A percentile compares a stretch with the other conserved stretches of the same genome.
phyloP scores from a whole-genome alignment of 2,329 filamentous ascomycete species.

The Grosmannia clavigera region DNA sequence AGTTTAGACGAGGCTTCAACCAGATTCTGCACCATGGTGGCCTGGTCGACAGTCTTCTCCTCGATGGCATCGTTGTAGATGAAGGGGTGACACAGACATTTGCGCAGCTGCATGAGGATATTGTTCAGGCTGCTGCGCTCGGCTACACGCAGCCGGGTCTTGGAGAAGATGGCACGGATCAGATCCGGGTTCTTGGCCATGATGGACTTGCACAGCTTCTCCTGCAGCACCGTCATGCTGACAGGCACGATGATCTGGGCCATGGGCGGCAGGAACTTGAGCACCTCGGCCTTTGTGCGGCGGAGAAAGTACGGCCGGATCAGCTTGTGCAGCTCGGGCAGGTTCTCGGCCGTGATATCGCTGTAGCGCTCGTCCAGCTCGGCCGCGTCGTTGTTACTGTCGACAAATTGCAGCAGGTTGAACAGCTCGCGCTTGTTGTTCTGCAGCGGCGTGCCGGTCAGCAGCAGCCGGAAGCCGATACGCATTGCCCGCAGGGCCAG shows the following conservation, averaged over 20 bases:
- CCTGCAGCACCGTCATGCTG: constrained; percentile 89
- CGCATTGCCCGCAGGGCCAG: constrained; percentile 58
- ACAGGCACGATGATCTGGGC: constrained; percentile 90
- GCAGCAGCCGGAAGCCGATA: constrained; percentile 70
- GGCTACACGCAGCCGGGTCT: constrained; percentile 49
- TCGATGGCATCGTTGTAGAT: constrained; percentile 87
- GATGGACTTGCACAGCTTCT: constrained; percentile 89
- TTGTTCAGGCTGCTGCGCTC: constrained; percentile 82
- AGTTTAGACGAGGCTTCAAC: constrained; percentile 89
- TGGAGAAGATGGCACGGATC: constrained; percentile 73
- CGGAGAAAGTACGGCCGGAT: constrained; percentile 61
- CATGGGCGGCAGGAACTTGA: constrained; percentile 87
- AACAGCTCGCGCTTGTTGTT: constrained; percentile 94
- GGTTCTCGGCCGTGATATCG: constrained; percentile 71
- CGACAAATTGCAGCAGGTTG: constrained; percentile 91
- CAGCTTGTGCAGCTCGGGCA: constrained; percentile 67
- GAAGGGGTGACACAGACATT: constrained; percentile 92
- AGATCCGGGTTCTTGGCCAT: constrained; percentile 81
- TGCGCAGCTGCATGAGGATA: constrained; percentile 87
- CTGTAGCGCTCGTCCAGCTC: constrained; percentile 62
- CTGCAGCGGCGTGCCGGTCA: constrained; percentile 87
- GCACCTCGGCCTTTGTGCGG: constrained; percentile 79
- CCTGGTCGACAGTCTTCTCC: constrained; percentile 54
- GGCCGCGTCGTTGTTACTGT: constrained; percentile 56
- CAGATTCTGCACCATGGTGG: constrained; percentile 62